Percentiles rank a stretch among this genome's conserved stretches.
Evolutionary conservation across 2,329 filamentous ascomycete genomes (phyloP).

Genomic region (Microascus cirrosus): DNA sequence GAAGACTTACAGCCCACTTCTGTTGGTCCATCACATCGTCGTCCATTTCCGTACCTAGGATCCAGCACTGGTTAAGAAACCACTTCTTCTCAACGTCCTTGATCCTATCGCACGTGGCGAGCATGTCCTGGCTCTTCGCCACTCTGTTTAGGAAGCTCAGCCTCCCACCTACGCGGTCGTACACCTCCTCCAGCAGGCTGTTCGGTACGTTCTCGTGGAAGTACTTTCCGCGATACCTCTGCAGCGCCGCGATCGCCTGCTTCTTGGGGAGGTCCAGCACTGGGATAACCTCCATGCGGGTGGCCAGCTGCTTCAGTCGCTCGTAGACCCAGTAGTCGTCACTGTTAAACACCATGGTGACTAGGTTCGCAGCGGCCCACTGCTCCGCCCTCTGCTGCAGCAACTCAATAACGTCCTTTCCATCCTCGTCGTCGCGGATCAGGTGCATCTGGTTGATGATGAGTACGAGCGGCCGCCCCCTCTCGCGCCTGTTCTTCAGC

Average conservation of each 20-base stretch:
- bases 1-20: slow-evolving; percentile 71
- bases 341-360: slow-evolving; percentile 88
- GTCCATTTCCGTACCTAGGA: slow-evolving; percentile 66
- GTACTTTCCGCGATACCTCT: slow-evolving; percentile 72
- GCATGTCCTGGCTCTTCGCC: slow-evolving; percentile 76
- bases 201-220: slow-evolving; percentile 48
- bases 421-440: slow-evolving; percentile 81
- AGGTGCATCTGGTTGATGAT: slow-evolving; percentile 94
- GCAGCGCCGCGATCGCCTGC: slow-evolving; percentile 65
- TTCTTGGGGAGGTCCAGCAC: slow-evolving; percentile 72
- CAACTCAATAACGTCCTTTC: slow-evolving; percentile 85
- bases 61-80: slow-evolving; percentile 68
- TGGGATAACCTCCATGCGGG: slow-evolving; percentile 86
- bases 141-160: slow-evolving; percentile 82
- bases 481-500: slow-evolving; percentile 50
- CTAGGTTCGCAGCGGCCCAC: slow-evolving; percentile 86
- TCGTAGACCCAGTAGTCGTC: slow-evolving; percentile 99
- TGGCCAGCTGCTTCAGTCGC: slow-evolving; percentile 80
- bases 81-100: slow-evolving; percentile 61
- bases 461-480: slow-evolving; percentile 66
- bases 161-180: slow-evolving; percentile 76
- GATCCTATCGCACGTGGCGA: slow-evolving; percentile 62
- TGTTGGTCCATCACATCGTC: slow-evolving; percentile 98
- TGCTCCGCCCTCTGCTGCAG: slow-evolving; percentile 92
- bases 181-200: slow-evolving; percentile 61